Base-by-base conservation (phyloP, 306 rosid genomes). In the Vigna nakashimae region DNA sequence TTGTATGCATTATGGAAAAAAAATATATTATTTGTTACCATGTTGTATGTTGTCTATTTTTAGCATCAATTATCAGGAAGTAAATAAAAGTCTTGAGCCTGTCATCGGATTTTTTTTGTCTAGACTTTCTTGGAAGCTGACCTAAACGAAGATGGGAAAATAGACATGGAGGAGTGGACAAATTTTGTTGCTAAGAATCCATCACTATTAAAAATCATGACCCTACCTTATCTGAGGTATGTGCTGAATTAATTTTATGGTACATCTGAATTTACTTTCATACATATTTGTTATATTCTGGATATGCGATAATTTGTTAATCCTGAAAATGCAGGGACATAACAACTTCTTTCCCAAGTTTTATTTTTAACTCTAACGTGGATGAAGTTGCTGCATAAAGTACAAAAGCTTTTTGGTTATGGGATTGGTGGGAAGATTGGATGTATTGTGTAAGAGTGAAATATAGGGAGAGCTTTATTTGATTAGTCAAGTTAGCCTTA, bases 91-190 rank as follows among this genome's bases (percentile, higher is more conserved):
- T 60, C 13, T 57, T 68, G 22, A 78, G 66, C 58, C 30, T 71
- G 72, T 73, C 59, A 40, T 69, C 11, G 46, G 59, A 36, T 75
- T 48, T 79, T 69, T 60, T 60, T 32, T 75, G 82, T 80, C 18
- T 82, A 94, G 98, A 94, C 98, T 26, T 94, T 94, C 84, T 28
- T 85, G 88, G 97, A 94, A 53, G 97, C 97, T 26, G 98, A 94
- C 81, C 87, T 65, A 46, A 83, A 94, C 60, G 88, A 89, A 79
- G 98, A 94, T 57, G 98, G 98, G 82, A 95, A 85, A 85, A 95
- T 95, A 46, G 98, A 92, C 93, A 73, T 18, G 32, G 60, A 52
- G 0, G 98, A 91, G 77, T 95, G 98, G 98, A 80, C 65, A 24
- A 82, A 74, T 51, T 95, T 92, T 30, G 98, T 95, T 75, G 53